Evolutionary conservation across 2,329 filamentous ascomycete species (phyloP).

Genomic region (Colletotrichum sp.): DNA sequence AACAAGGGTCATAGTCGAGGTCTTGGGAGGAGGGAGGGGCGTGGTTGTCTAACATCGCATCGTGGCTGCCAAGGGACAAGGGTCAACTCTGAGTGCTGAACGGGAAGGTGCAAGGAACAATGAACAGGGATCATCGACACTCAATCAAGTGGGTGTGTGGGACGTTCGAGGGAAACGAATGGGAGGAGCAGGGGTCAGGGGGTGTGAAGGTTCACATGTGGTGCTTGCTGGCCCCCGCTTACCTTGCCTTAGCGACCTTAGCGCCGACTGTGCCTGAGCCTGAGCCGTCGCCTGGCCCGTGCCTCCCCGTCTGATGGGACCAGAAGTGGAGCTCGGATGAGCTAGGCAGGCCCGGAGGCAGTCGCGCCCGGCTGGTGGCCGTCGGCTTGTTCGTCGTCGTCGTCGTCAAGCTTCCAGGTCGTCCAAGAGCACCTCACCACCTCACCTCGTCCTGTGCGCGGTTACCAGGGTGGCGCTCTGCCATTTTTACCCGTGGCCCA

Average conservation of each 20-base stretch:
- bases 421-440: not conserved
- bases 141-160: not conserved
- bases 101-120: slow-evolving; percentile 9
- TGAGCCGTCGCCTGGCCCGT: not conserved
- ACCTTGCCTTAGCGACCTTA: not conserved
- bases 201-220: not conserved
- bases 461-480: slow-evolving; percentile 18
- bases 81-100: not conserved
- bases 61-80: slow-evolving; percentile 14
- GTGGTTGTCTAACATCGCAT: not conserved
- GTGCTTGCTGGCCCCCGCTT: not conserved
- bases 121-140: not conserved
- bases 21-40: not conserved
- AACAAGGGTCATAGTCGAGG: not conserved
- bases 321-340: not conserved
- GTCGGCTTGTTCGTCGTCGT: not conserved
- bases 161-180: not conserved
- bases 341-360: slow-evolving; percentile 2
- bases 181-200: not conserved
- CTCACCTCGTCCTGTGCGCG: not conserved
- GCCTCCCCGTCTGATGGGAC: not conserved
- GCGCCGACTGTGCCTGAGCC: slow-evolving; percentile 9
- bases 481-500: slow-evolving; percentile 2
- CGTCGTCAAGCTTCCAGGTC: not conserved
- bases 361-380: not conserved